Conservation (phyloP, 768 basidiomycete species). For the Agaricus subrufescens region DNA sequence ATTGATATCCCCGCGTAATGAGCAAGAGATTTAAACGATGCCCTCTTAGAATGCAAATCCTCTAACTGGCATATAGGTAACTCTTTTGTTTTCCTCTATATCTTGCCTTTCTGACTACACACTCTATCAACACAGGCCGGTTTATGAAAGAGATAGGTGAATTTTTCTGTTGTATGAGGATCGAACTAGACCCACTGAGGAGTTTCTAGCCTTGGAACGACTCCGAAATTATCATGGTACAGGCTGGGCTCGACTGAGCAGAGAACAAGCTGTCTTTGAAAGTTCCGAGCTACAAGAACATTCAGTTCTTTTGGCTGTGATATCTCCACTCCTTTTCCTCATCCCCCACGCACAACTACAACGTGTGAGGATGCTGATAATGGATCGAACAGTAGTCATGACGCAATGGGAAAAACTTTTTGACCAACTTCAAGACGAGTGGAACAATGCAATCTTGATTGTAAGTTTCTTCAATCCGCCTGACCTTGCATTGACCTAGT, state of each 20-base stretch:
- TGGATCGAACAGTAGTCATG: not conserved
- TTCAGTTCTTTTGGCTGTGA: not conserved
- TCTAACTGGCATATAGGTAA: slow-evolving; percentile 10
- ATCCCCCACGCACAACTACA: slow-evolving; percentile 1
- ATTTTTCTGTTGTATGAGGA: not conserved
- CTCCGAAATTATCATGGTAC: slow-evolving; percentile 5
- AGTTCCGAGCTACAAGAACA: not conserved
- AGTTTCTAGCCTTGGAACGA: not conserved
- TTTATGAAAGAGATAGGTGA: slow-evolving; percentile 2
- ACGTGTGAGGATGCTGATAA: not conserved
- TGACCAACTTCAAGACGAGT: slow-evolving; percentile 1
- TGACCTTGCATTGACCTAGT: not conserved
- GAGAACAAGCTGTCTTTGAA: not conserved
- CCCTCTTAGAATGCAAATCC: not conserved
- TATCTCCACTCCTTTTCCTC: slow-evolving; percentile 5
- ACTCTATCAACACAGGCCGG: not conserved
- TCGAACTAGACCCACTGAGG: no score
- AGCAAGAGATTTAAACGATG: not conserved
- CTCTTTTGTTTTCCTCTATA: not conserved
- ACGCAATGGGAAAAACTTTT: slow-evolving; percentile 4
- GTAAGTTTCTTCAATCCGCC: not conserved
- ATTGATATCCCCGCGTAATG: not conserved
- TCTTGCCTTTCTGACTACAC: not conserved
- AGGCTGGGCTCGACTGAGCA: not conserved
- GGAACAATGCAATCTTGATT: not conserved